phyloP scores from a whole-genome alignment of 208 protist genomes.

The Leishmania major region DNA sequence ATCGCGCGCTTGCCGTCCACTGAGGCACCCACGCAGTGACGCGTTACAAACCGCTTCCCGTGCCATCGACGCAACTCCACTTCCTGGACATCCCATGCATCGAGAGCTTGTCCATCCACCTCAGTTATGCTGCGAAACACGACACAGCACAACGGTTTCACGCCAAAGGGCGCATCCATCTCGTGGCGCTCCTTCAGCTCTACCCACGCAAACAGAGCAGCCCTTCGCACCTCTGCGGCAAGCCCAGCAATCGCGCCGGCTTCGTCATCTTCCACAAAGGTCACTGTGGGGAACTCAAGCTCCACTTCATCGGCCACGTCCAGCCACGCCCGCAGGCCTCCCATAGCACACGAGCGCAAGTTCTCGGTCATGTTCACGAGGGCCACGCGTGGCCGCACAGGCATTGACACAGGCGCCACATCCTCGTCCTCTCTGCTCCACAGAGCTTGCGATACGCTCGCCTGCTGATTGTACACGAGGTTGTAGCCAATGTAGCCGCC shows the following conservation, averaged over 20 bases:
- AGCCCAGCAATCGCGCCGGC: conserved; percentile 37
- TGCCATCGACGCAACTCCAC: conserved; percentile 31
- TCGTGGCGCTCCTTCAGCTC: conserved; percentile 27
- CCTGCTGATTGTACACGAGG: conserved; percentile 30
- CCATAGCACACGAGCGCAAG: conserved; percentile 20
- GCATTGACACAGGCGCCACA: background rate
- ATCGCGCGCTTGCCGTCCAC: conserved; percentile 62
- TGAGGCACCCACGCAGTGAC: conserved; percentile 73
- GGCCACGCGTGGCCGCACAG: conserved; percentile 17
- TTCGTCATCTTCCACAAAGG: conserved; percentile 60
- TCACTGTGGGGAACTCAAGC: conserved; percentile 48
- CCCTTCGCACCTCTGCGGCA: conserved; percentile 30
- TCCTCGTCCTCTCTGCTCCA: conserved; percentile 17
- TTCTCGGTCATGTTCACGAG: conserved; percentile 66
- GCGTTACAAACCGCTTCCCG: conserved; percentile 42
- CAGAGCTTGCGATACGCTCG: conserved; percentile 46
- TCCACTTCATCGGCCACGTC: conserved; percentile 30
- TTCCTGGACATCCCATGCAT: conserved; percentile 45
- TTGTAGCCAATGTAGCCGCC: conserved; percentile 46
- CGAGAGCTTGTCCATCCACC: conserved; percentile 48
- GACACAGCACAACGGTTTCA: conserved; percentile 23
- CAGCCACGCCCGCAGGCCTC: conserved; percentile 35
- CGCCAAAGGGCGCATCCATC: background rate
- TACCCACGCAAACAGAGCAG: conserved; percentile 53
- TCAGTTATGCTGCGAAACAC: conserved; percentile 52